Evolutionary conservation across 2,329 filamentous ascomycete species (phyloP).

Genomic region (Ophiosphaerella korrae): DNA sequence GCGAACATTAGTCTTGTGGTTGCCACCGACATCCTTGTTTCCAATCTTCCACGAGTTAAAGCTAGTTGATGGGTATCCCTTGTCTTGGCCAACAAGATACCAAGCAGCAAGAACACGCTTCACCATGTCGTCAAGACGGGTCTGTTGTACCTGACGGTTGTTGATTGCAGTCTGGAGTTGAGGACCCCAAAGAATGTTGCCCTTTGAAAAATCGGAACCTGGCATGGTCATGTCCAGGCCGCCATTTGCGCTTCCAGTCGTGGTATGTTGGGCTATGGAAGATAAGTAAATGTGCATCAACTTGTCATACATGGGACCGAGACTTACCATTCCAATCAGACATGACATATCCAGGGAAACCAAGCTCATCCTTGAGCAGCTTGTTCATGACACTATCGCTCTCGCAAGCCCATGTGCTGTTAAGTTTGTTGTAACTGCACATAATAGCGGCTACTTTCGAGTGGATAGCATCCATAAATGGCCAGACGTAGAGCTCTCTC

Average conservation of each 20-base stretch:
- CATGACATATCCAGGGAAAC: slow-evolving; percentile 55
- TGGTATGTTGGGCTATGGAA: slow-evolving; percentile 50
- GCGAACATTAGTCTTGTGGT: slow-evolving; percentile 48
- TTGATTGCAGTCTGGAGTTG: slow-evolving; percentile 59
- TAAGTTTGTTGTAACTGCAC: slow-evolving; percentile 53
- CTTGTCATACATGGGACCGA: not conserved
- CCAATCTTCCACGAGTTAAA: slow-evolving; percentile 55
- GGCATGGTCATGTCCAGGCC: slow-evolving; percentile 66
- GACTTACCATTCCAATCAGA: slow-evolving; percentile 50
- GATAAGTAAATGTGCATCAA: not conserved
- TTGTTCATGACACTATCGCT: slow-evolving; percentile 57
- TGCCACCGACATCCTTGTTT: slow-evolving; percentile 45
- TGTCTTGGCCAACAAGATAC: slow-evolving; percentile 56
- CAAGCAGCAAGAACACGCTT: slow-evolving; percentile 54
- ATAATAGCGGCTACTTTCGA: slow-evolving; percentile 64
- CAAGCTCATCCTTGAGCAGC: slow-evolving; percentile 58
- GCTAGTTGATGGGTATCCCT: slow-evolving; percentile 49
- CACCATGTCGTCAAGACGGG: slow-evolving; percentile 51
- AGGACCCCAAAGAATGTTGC: slow-evolving; percentile 61
- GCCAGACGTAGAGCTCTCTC: slow-evolving; percentile 79
- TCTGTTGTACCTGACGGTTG: slow-evolving; percentile 51
- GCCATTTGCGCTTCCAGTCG: slow-evolving; percentile 51
- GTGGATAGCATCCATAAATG: slow-evolving; percentile 73
- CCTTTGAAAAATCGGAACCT: slow-evolving; percentile 39
- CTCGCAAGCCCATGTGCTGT: slow-evolving; percentile 58